These are phyloP conservation scores for Orbilia quercus DNA, from an alignment of 2,329 filamentous ascomycete species.

Conservation along the genomic window DNA sequence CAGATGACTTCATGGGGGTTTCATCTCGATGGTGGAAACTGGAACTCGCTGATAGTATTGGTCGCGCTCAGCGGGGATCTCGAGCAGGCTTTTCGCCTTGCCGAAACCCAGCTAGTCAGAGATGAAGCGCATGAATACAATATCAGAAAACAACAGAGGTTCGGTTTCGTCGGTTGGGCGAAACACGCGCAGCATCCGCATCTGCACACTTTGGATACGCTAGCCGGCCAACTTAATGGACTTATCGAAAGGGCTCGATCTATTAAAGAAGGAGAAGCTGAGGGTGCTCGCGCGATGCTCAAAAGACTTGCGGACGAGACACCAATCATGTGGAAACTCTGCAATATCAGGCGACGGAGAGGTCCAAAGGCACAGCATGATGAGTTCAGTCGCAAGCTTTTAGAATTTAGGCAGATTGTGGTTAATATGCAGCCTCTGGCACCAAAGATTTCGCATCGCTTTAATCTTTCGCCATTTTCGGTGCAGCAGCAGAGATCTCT, in stretches of 20 bases:
- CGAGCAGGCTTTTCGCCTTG: constrained; percentile 28
- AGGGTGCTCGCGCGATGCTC: constrained; percentile 21
- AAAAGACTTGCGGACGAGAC: constrained; percentile 1
- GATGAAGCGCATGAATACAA: constrained; percentile 17
- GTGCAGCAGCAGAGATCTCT: constrained; percentile 12
- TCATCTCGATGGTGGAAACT: constrained; percentile 49
- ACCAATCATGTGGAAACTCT: constrained; percentile 30
- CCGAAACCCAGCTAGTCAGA: constrained; percentile 35
- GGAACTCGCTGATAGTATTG: constrained; percentile 46
- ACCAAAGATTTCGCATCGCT: constrained; percentile 27
- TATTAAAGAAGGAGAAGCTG: neutral
- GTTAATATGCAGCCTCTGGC: neutral
- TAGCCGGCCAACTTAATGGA: constrained; percentile 33
- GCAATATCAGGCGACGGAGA: constrained; percentile 10
- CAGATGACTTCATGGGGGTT: constrained; percentile 39
- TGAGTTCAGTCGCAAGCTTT: constrained; percentile 22
- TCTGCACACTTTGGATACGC: constrained; percentile 20
- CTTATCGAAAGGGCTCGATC: constrained; percentile 7
- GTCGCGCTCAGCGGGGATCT: constrained; percentile 36
- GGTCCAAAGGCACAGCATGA: constrained; percentile 2
- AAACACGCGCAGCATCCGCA: constrained; percentile 48
- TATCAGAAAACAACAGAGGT: constrained; percentile 29
- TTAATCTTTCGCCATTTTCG: constrained; percentile 8
- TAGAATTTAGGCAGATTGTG: constrained; percentile 22
- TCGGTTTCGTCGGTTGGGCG: constrained; percentile 40